Percentiles rank a stretch among this genome's conserved stretches.
Conservation (phyloP, 1,139 yeast species). For the Sugiyamaella novakii region DNA sequence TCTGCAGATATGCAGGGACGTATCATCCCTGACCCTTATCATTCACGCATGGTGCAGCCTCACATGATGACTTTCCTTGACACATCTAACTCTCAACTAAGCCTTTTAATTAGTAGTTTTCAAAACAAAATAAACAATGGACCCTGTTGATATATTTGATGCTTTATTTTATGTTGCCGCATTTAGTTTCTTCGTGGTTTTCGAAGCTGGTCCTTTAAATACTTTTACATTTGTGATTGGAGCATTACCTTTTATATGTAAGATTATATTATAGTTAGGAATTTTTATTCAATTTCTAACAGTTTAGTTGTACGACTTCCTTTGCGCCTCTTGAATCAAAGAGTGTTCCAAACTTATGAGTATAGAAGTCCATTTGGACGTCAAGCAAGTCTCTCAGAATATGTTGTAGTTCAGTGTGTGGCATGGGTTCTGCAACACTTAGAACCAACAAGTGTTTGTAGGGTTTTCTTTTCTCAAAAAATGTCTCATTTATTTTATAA, state of each 20-base stretch:
- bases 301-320: slow-evolving; percentile 28
- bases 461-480: slow-evolving; percentile 29
- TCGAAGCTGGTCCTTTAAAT: slow-evolving; percentile 21
- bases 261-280: background rate
- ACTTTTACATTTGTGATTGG: slow-evolving; percentile 24
- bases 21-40: too few relatives aligned
- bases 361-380: slow-evolving; percentile 34
- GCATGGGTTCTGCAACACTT: slow-evolving; percentile 30
- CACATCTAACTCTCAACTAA: too few relatives aligned
- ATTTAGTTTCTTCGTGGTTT: slow-evolving; percentile 15
- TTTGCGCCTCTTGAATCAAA: slow-evolving; percentile 26
- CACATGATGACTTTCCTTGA: too few relatives aligned
- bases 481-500: slow-evolving; percentile 30
- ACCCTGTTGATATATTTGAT: slow-evolving; percentile 28
- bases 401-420: slow-evolving; percentile 29
- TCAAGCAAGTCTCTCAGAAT: slow-evolving; percentile 35
- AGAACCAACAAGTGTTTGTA: slow-evolving; percentile 30
- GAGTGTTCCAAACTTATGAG: slow-evolving; percentile 31
- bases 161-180: slow-evolving; percentile 24
- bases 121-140: too few relatives aligned
- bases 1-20: too few relatives aligned
- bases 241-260: slow-evolving; percentile 24
- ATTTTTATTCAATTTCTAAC: background rate
- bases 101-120: too few relatives aligned
- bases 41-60: too few relatives aligned